Evolutionary conservation across 257 asterid genomes (phyloP), one percentile per base, ranked within the genome.

Genomic region (Lavandula angustifolia): DNA sequence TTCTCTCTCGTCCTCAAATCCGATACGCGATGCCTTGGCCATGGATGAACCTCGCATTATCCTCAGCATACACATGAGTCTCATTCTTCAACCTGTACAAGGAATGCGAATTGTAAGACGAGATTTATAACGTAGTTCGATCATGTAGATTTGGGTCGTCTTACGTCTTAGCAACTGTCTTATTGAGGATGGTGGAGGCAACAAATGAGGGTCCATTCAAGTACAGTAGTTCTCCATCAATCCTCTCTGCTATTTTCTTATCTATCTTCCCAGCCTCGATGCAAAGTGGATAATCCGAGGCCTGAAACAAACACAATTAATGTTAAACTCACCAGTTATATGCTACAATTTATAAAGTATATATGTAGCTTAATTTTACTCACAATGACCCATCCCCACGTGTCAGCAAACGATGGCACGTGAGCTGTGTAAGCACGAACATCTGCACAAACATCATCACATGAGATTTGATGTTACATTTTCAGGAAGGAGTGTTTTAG

Each of bases 301-400:
- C 98, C 98, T 89, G 75, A 38, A 37, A 34, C 16, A 18, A 14
- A 12, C 14, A 13, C 4, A 8, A 16, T 40, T 14, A 27, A 54
- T 3, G 13, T 29, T 13, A 5, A 12, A 10, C 1, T 42, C n/a
- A 43, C 7, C 40, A 18, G n/a, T 1, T 9, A 22, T 13, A 7
- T 0, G n/a, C n/a, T n/a, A 14, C 17, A 42, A 44, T 3, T 18
- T 14, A 46, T 4, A 10, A 62, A 16, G 3, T 10, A 3, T 16
- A 3, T 10, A 3, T 16, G 10, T 32, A 13, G 0, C 27, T 22
- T 2, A 22, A 12, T 57, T 7, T 7, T 37, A 65, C 71, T 79
- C 66, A 82, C 96, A 59, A 92, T 84, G 38, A 92, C 91, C 98
- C 98, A 92, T 68, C 98, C 98, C 98, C 98, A 92, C n/a, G 98